Base-by-base conservation (phyloP, 345 rosid species). In the Lepidium africanum region DNA sequence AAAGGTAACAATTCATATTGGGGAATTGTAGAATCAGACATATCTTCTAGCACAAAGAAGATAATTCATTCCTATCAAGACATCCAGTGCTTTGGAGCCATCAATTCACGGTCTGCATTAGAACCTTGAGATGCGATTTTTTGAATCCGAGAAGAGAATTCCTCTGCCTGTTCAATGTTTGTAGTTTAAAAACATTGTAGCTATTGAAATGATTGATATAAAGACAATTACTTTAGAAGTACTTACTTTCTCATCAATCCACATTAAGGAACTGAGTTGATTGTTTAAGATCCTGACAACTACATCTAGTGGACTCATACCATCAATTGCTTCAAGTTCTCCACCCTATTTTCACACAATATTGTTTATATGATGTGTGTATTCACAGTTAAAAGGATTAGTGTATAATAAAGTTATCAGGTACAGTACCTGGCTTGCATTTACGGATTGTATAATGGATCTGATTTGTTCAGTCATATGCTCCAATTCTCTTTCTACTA, bases 221-320 rank as follows among this genome's bases (percentile, higher is more conserved):
- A 42, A 16, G 37, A 74, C 23, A 14, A 63, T 65, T 17, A 13
- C 8, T 12, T 38, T 41, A n/a, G n/a, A n/a, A 47, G 42, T 19
- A 56, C 49, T 49, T 60, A 89, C 96, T 84, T 89, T 89, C 77
- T 94, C 99, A 74, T 94, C 99, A 50, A 94, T 85, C 97, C 96
- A 91, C 93, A 91, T 87, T 40, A 94, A 81, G 65, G 99, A 94
- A 69, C 96, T 87, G 12, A 94, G 84, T 82, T 94, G 99, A 80
- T 94, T 94, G 84, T 94, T 94, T 67, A 94, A 79, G 78, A 94
- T 91, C 47, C 85, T 80, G 38, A 88, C 96, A 37, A 94, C 96
- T 77, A 82, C 85, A 74, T 94, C 99, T 53, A 94, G 57, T 35
- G 99, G 97, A 75, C 85, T 79, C 96, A 87, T 89, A 69, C 89